Evolutionary conservation across 2,329 filamentous ascomycete genomes (phyloP).

Genomic region (Alternaria incomplexa): DNA sequence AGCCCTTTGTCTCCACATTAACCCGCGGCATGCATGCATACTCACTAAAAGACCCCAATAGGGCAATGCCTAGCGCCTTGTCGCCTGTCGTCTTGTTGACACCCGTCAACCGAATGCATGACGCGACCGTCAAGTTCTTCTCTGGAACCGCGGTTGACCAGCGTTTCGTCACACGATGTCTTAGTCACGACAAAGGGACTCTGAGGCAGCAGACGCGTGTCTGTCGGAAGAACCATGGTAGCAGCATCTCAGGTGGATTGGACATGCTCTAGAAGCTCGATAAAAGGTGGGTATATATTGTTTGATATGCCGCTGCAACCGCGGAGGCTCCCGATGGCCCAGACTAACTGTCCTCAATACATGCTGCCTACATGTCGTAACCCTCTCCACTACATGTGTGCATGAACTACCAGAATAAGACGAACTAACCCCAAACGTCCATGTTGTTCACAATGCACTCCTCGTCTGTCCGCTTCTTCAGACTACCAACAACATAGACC

Average conservation of each 20-base stretch:
- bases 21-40: conserved; percentile 10
- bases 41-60: background rate
- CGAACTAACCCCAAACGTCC: conserved; percentile 51
- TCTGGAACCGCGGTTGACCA: background rate
- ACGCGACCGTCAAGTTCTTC: conserved; percentile 2
- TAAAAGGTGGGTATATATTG: conserved; percentile 16
- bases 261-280: conserved; percentile 3
- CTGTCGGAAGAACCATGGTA: background rate
- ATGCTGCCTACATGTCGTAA: background rate
- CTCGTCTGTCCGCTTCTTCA: conserved; percentile 64
- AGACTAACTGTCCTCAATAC: background rate
- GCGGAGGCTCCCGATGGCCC: conserved; percentile 3
- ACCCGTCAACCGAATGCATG: background rate
- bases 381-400: background rate
- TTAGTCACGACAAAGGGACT: background rate
- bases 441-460: conserved; percentile 68
- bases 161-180: background rate
- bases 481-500: conserved; percentile 75
- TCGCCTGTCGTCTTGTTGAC: background rate
- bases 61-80: background rate
- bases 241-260: background rate
- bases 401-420: background rate
- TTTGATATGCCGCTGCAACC: conserved; percentile 11
- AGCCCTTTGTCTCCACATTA: conserved; percentile 5
- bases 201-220: conserved; percentile 2